These are phyloP conservation scores for Vitis hybrid DNA, from an alignment of 177 flowering plant species.

Conservation along the genomic window DNA sequence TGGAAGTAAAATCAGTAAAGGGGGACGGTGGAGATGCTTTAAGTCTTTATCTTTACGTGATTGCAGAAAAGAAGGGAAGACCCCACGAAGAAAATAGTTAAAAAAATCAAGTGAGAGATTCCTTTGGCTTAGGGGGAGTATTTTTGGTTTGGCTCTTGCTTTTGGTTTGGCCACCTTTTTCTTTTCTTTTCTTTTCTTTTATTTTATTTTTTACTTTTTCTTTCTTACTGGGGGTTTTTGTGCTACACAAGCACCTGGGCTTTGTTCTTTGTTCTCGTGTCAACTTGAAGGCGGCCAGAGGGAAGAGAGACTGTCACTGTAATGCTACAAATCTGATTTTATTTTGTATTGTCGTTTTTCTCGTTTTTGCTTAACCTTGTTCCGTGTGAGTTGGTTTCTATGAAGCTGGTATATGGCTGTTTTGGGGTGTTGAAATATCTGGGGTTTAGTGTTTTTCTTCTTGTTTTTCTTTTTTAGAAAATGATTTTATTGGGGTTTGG, in stretches of 20 bases:
- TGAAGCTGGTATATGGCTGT: conserved; percentile 1
- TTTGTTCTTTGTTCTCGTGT: background rate
- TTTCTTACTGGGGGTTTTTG: conserved; percentile 13
- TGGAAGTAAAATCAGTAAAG: conserved; percentile 13
- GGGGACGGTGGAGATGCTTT: conserved; percentile 19
- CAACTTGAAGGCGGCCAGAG: background rate
- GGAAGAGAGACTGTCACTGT: conserved; percentile 5
- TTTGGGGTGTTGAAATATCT: conserved; percentile 12
- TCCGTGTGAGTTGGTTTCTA: background rate
- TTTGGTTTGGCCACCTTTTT: background rate
- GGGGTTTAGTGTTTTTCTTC: conserved; percentile 13
- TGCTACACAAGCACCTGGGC: background rate
- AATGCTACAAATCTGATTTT: conserved; percentile 5
- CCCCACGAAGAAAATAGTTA: conserved; percentile 1
- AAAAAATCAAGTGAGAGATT: conserved; percentile 7
- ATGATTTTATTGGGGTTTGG: background rate
- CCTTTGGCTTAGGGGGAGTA: conserved; percentile 17
- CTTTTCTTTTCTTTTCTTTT: conserved; percentile 11
- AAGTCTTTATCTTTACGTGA: conserved; percentile 25
- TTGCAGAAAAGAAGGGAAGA: conserved; percentile 7
- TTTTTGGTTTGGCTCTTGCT: conserved; percentile 14
- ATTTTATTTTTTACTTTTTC: conserved; percentile 1
- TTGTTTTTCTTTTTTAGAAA: background rate
- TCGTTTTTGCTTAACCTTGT: background rate
- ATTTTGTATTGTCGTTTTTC: background rate